Evolutionary conservation across 2,329 filamentous ascomycete genomes (phyloP).

Genomic region (Pseudovirgaria hyperparasitica): DNA sequence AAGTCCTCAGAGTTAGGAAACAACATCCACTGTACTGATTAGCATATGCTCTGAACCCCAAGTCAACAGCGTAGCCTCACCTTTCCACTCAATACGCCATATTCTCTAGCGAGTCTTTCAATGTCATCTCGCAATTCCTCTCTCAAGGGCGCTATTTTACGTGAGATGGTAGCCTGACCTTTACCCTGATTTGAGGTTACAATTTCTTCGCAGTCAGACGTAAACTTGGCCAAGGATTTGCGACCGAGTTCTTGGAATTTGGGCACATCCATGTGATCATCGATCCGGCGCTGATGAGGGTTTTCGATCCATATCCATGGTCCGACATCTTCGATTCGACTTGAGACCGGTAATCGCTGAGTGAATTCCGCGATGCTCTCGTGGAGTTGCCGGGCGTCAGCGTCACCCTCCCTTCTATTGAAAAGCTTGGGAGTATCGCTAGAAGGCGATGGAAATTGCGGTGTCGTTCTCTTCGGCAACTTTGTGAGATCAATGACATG

Average conservation of each 20-base stretch:
- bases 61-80: constrained; percentile 21
- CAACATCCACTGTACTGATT: constrained; percentile 53
- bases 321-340: constrained; percentile 30
- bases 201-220: constrained; percentile 34
- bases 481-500: constrained; percentile 9
- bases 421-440: constrained; percentile 8
- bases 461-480: constrained; percentile 14
- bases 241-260: constrained; percentile 42
- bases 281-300: constrained; percentile 36
- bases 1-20: constrained; percentile 46
- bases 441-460: constrained; percentile 8
- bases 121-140: constrained; percentile 41
- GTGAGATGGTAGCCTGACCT: constrained; percentile 25
- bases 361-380: constrained; percentile 57
- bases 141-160: constrained; percentile 28
- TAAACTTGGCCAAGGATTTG: constrained; percentile 40
- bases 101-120: constrained; percentile 45
- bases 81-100: constrained; percentile 53
- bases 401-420: constrained; percentile 46
- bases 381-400: constrained; percentile 46
- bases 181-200: constrained; percentile 38
- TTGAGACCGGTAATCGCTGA: constrained; percentile 50
- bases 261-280: constrained; percentile 26
- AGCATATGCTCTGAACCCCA: constrained; percentile 4
- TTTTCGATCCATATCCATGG: constrained; percentile 67